Percentiles rank a stretch among this genome's conserved stretches.
These are phyloP conservation scores for Pythium oligandrum DNA, from an alignment of 352 stramenopile genomes.

Conservation along the genomic window DNA sequence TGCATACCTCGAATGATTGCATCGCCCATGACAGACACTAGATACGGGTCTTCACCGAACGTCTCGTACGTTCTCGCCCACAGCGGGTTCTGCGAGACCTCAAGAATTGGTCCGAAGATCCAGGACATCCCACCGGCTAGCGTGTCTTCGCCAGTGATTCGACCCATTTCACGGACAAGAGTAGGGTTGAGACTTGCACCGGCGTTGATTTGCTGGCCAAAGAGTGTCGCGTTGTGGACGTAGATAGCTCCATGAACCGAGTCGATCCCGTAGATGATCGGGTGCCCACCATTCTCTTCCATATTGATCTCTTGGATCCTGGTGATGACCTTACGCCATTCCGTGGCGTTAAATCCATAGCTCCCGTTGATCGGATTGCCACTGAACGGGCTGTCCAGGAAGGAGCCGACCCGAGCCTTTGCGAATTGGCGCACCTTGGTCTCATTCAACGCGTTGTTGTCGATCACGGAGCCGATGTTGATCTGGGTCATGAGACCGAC, in stretches of 20 bases:
- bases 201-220: slow-evolving; percentile 74
- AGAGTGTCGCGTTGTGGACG: slow-evolving; percentile 47
- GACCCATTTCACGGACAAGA: slow-evolving; percentile 37
- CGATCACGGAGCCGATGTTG: slow-evolving; percentile 60
- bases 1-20: slow-evolving; percentile 41
- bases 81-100: slow-evolving; percentile 46
- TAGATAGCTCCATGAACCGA: slow-evolving; percentile 73
- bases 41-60: slow-evolving; percentile 77
- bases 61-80: slow-evolving; percentile 80
- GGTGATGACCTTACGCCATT: slow-evolving; percentile 43
- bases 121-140: slow-evolving; percentile 63
- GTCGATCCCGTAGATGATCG: slow-evolving; percentile 69
- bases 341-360: slow-evolving; percentile 34
- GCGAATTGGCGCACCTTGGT: slow-evolving; percentile 44
- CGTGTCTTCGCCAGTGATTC: slow-evolving; percentile 54
- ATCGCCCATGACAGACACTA: slow-evolving; percentile 48
- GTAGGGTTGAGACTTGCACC: slow-evolving; percentile 70
- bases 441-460: slow-evolving; percentile 34
- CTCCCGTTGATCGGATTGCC: slow-evolving; percentile 19
- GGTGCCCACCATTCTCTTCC: slow-evolving; percentile 29
- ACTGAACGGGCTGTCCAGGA: slow-evolving; percentile 45
- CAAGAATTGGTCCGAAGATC: slow-evolving; percentile 76
- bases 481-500: slow-evolving; percentile 84
- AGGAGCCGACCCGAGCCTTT: slow-evolving; percentile 54
- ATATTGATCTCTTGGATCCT: slow-evolving; percentile 50